Evolutionary conservation across 2,329 filamentous ascomycete species (phyloP).

Genomic region (Epichloe coenophiala): DNA sequence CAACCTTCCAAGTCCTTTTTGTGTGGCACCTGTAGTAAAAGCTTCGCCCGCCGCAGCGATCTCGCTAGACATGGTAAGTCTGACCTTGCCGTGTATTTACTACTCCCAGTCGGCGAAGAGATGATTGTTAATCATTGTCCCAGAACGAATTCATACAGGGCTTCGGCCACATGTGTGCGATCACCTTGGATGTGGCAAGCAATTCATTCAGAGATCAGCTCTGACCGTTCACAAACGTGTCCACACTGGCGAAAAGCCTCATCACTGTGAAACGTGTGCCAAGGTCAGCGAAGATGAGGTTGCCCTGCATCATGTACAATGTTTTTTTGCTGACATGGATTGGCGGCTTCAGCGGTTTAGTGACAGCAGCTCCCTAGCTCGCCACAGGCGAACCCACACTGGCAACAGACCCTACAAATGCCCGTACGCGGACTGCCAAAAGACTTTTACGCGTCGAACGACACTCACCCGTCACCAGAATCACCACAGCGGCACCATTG

Average conservation of each 20-base stretch:
- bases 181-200: conserved; percentile 76
- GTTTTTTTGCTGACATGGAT: not conserved
- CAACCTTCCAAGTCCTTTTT: conserved; percentile 58
- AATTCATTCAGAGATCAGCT: conserved; percentile 93
- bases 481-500: conserved; percentile 86
- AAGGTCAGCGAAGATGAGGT: conserved; percentile 51
- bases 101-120: not conserved
- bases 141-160: conserved; percentile 92
- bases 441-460: conserved; percentile 92
- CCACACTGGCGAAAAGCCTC: conserved; percentile 95
- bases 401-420: conserved; percentile 96
- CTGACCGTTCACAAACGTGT: conserved; percentile 91
- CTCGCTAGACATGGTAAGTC: conserved; percentile 72
- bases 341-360: conserved; percentile 61
- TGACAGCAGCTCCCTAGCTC: conserved; percentile 86
- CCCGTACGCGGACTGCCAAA: conserved; percentile 92
- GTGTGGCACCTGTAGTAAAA: conserved; percentile 80
- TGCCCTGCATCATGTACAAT: not conserved
- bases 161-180: conserved; percentile 87
- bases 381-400: conserved; percentile 88
- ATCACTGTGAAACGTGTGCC: conserved; percentile 91
- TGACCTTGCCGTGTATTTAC: not conserved
- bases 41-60: conserved; percentile 87
- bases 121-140: conserved; percentile 16
- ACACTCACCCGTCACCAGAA: conserved; percentile 93